Evolutionary conservation across 176 grass and related monocot species (phyloP), one percentile per base, ranked within the genome.

Genomic region (Eremochloa ophiuroides): DNA sequence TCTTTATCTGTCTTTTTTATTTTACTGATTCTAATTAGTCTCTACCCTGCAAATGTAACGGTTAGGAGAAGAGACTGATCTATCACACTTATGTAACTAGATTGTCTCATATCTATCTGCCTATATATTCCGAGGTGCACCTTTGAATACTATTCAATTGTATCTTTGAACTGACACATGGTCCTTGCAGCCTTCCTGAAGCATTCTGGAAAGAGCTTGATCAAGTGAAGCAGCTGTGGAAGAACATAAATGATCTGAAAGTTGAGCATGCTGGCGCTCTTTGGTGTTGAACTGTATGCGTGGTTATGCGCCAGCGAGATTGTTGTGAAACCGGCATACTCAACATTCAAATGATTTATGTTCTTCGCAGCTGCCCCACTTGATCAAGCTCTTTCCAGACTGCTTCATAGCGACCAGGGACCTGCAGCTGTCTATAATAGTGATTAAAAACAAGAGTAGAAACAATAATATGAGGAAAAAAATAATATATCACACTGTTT

Each of bases 181-280:
- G 27, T 30, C 35, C 8, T 38, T 79, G 46, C 75, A 97, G 89
- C 88, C 40, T 97, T 73, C 94, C 94, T 46, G 92, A 94, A 42
- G 71, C 94, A 37, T 91, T 97, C 80, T 91, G 81, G 87, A 94
- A 97, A 60, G 92, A 97, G 83, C 61, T 87, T 11, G 88, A 92
- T 66, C 87, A 89, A 58, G 83, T 87, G 73, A 94, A 94, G 82
- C 76, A 85, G 47, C 28, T 94, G 25, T 94, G 89, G 85, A 88
- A 50, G 33, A 91, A 89, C 34, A 85, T 85, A 40, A 85, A 75
- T 0, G 92, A 97, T 27, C 87, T 94, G 76, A 97, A 85, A 61
- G 73, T 97, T 20, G 89, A 94, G 85, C 92, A 91, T 28, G 92
- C 88, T 4, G 88, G 92, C 56, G 76, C 83, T 97, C 44, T 92